Evolutionary conservation across 139 green algal genomes (phyloP).

Genomic region (Chlamydomonas applanata): DNA sequence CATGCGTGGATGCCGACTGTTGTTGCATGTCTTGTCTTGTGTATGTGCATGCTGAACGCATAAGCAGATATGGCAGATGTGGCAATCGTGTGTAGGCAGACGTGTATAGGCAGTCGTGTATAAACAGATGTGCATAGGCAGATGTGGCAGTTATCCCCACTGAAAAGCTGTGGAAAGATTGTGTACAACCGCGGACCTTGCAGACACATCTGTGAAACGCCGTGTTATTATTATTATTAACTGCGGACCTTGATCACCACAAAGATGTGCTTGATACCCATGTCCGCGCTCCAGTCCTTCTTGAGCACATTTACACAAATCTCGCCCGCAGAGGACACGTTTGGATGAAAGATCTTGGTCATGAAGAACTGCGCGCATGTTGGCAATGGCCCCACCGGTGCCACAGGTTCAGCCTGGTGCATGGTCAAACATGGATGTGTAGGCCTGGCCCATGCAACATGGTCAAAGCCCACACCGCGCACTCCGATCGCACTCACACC

Average conservation of each 20-base stretch:
- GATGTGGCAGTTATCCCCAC: too few species aligned
- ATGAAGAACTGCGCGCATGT: constrained; percentile 67
- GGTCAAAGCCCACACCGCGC: constrained; percentile 23
- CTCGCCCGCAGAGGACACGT: constrained; percentile 84
- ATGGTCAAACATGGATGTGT: constrained; percentile 60
- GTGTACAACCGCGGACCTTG: neutral
- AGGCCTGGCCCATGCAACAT: too few species aligned
- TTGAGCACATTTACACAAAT: constrained; percentile 99
- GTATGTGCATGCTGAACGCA: too few species aligned
- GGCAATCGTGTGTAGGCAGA: too few species aligned
- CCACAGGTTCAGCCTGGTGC: constrained; percentile 62
- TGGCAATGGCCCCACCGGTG: constrained; percentile 46
- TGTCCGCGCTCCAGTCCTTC: constrained; percentile 85
- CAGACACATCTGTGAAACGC: too few species aligned
- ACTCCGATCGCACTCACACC: constrained; percentile 57
- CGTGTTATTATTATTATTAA: too few species aligned
- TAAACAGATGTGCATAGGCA: too few species aligned
- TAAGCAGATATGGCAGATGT: too few species aligned
- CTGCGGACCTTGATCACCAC: constrained; percentile 10
- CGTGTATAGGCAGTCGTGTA: too few species aligned
- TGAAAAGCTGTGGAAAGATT: too few species aligned
- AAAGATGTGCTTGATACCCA: constrained; percentile 86
- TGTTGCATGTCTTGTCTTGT: too few species aligned
- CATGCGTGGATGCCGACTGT: too few species aligned
- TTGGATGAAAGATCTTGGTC: constrained; percentile 98